These are phyloP conservation scores for Sonneratia alba DNA, from an alignment of 345 rosid species.

Conservation along the genomic window DNA sequence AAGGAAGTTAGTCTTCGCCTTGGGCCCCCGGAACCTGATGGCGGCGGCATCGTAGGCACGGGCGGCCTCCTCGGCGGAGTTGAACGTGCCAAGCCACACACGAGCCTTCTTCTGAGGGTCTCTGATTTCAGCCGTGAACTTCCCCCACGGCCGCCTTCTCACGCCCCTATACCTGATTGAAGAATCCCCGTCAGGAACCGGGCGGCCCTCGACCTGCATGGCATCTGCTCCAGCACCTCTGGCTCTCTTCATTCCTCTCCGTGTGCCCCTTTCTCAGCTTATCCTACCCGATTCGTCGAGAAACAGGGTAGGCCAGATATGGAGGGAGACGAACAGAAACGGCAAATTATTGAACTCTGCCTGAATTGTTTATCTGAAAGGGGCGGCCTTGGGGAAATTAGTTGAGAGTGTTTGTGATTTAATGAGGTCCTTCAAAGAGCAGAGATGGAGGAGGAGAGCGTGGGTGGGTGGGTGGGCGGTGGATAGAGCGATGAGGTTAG, in stretches of 20 bases:
- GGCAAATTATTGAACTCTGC: neutral
- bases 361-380: neutral
- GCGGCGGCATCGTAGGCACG: conserved; percentile 88
- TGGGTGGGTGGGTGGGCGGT: neutral
- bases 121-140: conserved; percentile 91
- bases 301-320: neutral
- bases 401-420: neutral
- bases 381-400: conserved; percentile 14
- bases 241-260: conserved; percentile 42
- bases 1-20: conserved; percentile 85
- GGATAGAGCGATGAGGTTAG: conserved; percentile 6
- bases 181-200: conserved; percentile 7
- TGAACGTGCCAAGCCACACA: conserved; percentile 92
- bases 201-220: neutral
- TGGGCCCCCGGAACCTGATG: conserved; percentile 67
- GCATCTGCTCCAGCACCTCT: conserved; percentile 34
- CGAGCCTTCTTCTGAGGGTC: conserved; percentile 78
- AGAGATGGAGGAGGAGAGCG: neutral
- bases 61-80: conserved; percentile 90
- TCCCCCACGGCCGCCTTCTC: conserved; percentile 81
- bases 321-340: neutral
- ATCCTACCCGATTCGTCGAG: neutral
- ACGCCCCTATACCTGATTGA: conserved; percentile 74
- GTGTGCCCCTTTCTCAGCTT: neutral
- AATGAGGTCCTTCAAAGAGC: neutral